phyloP scores from a whole-genome alignment of 768 basidiomycete genomes.

The Inosperma sp. region DNA sequence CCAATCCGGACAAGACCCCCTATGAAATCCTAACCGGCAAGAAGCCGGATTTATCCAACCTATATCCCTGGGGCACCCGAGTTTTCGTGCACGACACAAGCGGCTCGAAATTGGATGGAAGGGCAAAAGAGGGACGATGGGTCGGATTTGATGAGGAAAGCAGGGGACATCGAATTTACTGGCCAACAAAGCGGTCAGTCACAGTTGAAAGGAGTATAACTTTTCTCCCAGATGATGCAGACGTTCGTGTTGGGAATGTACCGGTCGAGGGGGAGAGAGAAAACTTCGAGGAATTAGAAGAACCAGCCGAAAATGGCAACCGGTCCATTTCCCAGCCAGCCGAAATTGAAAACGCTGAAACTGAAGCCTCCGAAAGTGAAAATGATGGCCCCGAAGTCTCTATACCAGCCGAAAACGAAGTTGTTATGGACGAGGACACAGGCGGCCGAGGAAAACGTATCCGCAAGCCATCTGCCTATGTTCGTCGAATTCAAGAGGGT shows the following conservation, averaged over 20 bases:
- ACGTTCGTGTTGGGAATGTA: neutral
- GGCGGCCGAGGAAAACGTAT: neutral
- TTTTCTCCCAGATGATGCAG: slow-evolving; percentile 6
- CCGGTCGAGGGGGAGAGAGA: slow-evolving; percentile 11
- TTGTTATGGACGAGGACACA: too few species aligned
- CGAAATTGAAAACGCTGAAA: neutral
- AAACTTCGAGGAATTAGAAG: too few species aligned
- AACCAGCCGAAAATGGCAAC: neutral
- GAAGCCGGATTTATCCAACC: slow-evolving; percentile 16
- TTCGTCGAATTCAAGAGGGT: neutral
- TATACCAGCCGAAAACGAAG: neutral
- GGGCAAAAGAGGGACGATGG: slow-evolving; percentile 27
- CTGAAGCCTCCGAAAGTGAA: neutral
- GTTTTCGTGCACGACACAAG: slow-evolving; percentile 20
- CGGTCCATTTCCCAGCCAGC: too few species aligned
- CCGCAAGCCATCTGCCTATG: neutral
- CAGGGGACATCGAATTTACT: slow-evolving; percentile 29
- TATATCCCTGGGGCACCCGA: slow-evolving; percentile 12
- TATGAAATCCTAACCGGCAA: slow-evolving; percentile 9
- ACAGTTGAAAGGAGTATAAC: slow-evolving; percentile 28
- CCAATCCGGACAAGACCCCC: slow-evolving; percentile 11
- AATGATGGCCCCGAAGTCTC: neutral
- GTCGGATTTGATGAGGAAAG: slow-evolving; percentile 33
- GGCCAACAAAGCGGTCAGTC: slow-evolving; percentile 21
- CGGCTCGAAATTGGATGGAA: slow-evolving; percentile 25